Base-by-base conservation (phyloP, 805 yeast species). In the Kuraishia capsulata region DNA sequence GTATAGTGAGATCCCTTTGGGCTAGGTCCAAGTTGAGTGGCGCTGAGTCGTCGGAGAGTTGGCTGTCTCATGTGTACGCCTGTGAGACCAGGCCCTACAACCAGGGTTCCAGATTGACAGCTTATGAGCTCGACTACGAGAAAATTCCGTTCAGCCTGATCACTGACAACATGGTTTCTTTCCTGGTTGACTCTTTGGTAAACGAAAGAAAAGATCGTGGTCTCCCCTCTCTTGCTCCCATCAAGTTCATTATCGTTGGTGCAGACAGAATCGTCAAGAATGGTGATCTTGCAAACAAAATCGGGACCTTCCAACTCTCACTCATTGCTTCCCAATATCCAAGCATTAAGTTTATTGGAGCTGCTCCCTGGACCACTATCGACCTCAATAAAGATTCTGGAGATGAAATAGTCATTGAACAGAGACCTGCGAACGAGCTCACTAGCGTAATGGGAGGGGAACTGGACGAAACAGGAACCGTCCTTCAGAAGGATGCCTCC, bases 271-370 rank as follows among this genome's bases (percentile, higher is more conserved):
- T 90, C 29, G 97, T 89, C 3, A 67, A 71, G 21, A 90, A 90
- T 55, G 98, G 98, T 38, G 98, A 90, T 54, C 78, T 96, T 23
- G 97, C 97, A 1, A 90, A 90, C 62, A 90, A 90, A 62, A 90
- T 90, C 37, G 98, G 98, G 18, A 92, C 97, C 0, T 85, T 77
- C 61, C 97, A 89, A 61, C 62, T 90, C 45, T 82, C 97, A 0
- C 66, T 81, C 10, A 63, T 87, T 41, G 80, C 95, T 16, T 71
- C 79, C 42, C 65, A 64, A 43, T 73, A 73, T 38, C 71, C 71
- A 39, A 79, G 75, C 5, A 77, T 89, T 49, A 81, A 81, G 53
- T 90, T 92, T 50, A 78, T 86, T 33, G 96, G 92, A 8, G 97
- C 96, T 21, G 97, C 97, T 1, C 97, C 97, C 37, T 83, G 75